These are phyloP conservation scores for Auricularia auricula-judae DNA, from an alignment of 768 basidiomycete genomes.

Conservation along the genomic window DNA sequence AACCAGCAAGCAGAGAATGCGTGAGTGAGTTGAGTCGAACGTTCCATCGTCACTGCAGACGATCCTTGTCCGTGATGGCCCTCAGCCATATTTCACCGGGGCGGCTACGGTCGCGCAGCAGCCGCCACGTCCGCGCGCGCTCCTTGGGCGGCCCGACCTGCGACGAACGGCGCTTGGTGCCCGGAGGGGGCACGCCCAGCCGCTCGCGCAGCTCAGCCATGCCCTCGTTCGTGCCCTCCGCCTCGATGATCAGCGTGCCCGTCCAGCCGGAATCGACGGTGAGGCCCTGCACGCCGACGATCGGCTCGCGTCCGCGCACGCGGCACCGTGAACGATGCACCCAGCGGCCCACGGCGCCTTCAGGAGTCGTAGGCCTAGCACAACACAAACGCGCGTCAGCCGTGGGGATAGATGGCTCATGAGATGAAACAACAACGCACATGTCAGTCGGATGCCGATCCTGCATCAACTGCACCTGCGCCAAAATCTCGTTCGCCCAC, in stretches of 20 bases:
- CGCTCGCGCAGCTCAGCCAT: slow-evolving; percentile 66
- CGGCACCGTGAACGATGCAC: slow-evolving; percentile 70
- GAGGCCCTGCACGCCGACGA: slow-evolving; percentile 24
- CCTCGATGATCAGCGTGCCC: slow-evolving; percentile 72
- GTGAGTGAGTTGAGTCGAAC: not conserved
- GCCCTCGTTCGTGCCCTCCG: slow-evolving; percentile 80
- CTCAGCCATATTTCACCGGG: slow-evolving; percentile 66
- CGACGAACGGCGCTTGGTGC: slow-evolving; percentile 26
- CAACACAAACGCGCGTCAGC: not conserved
- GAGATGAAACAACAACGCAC: slow-evolving; percentile 24
- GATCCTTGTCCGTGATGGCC: slow-evolving; percentile 56
- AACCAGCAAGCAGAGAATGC: not conserved
- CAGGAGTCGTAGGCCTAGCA: slow-evolving; percentile 38
- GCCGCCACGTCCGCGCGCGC: slow-evolving; percentile 49
- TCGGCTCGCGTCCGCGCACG: slow-evolving; percentile 26
- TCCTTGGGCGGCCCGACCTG: slow-evolving; percentile 30
- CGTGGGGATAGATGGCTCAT: not conserved
- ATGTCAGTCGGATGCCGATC: slow-evolving; percentile 71
- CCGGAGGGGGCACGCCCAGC: slow-evolving; percentile 52
- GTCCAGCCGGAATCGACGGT: slow-evolving; percentile 74
- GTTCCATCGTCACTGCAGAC: slow-evolving; percentile 29
- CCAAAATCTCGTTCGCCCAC: slow-evolving; percentile 69
- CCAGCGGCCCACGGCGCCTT: slow-evolving; percentile 79
- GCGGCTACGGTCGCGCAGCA: slow-evolving; percentile 60
- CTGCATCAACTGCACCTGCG: slow-evolving; percentile 65